Base-by-base conservation (phyloP, 805 yeast species). In the Yamadazyma tumulicola region DNA sequence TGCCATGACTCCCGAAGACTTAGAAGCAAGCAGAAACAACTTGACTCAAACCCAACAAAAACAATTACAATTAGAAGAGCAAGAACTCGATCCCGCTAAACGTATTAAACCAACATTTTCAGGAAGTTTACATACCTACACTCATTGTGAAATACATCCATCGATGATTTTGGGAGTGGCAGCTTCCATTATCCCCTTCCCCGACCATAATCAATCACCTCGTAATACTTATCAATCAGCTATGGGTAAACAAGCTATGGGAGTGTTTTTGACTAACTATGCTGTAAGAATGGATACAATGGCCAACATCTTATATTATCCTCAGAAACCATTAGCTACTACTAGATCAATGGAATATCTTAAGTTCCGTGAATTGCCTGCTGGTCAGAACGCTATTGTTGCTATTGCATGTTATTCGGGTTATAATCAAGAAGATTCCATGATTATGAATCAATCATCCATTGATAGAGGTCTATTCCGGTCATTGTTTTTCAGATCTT, bases 241-340 rank as follows among this genome's bases (percentile, higher is more conserved):
- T 45, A 93, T 93, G 98, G 98, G 98, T 79, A 93, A 93, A 65
- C 98, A 93, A 69, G 98, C 98, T 38, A 93, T 93, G 98, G 98
- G 98, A 58, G 97, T 93, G 7, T 91, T 85, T 62, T 74, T 91
- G 52, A 93, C 98, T 4, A 93, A 93, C 57, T 93, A 91, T 61
- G 77, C 82, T 39, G 96, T 91, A 34, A 85, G 98, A 67, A 93
- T 93, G 98, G 98, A 93, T 64, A 93, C 98, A 1, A 93, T 93
- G 98, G 97, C 98, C 7, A 93, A 93, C 57, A 91, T 93, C 51
- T 72, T 93, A 48, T 93, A 93, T 58, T 93, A 93, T 57, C 98
- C 98, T 26, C 98, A 93, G 59, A 93, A 93, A 61, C 98, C 98
- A 11, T 70, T 93, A 57, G 98, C 97, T 32, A 93, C 97, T 19